Evolutionary conservation across 2,329 filamentous ascomycete genomes (phyloP), one percentile per base, ranked within the genome.

Genomic region (Decorospora gaudefroyi): DNA sequence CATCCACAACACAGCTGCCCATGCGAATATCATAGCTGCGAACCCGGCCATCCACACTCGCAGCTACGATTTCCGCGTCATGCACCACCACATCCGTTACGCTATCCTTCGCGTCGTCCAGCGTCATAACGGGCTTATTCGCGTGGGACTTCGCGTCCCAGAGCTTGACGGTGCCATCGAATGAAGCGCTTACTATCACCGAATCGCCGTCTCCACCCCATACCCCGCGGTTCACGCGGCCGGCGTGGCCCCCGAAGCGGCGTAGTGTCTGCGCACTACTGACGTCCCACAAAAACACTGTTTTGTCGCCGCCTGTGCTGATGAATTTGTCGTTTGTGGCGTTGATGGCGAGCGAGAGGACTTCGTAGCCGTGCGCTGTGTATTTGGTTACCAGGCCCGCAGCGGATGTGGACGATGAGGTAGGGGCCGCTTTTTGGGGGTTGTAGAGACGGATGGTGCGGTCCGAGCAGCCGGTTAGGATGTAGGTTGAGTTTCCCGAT

Each of bases 211-310:
- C 84, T 9, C 90, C 91, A 0, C 82, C 90, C 66, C 95, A 95
- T 2, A 80, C 76, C 3, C 92, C 88, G 31, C 83, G 80, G 67
- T 96, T 95, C 42, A 97, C 79, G 21, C 90, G 77, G 30, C 83
- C 82, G 2, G 77, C 78, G 71, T 93, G 88, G 0, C 86, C 87
- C 27, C 78, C 54, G 70, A 92, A 93, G 18, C 93, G 80, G 15
- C 88, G 81, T 17, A 87, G 74, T 3, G 92, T 96, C 57, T 82
- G 78, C 12, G 87, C 90, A 2, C 85, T 87, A 32, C 86, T 78
- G 0, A 97, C 93, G 71, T 99, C 93, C 93, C 93, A 97, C 4
- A 96, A 78, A 66, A 96, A 96, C 0, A 96, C 90, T 49, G 82
- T 79, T 59, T 92, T 88, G 74, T 99, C 93, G 46, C 93, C 93